Conservation (phyloP, 2,329 filamentous ascomycete species). For the Claviceps pazoutovae region DNA sequence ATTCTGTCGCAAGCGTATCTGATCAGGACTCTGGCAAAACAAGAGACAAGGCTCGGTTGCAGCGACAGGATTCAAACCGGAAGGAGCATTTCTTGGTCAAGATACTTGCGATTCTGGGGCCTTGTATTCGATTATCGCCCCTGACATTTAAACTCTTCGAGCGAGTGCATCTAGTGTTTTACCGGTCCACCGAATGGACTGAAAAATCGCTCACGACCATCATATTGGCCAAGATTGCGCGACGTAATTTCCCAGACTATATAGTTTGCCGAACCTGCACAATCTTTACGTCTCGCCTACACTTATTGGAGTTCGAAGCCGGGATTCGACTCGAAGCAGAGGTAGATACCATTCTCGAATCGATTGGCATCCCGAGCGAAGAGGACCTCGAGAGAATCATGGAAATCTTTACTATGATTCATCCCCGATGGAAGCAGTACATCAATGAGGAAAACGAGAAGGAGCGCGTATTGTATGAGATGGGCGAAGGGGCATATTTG, state of each 20-base stretch:
- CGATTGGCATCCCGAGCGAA: conserved; percentile 54
- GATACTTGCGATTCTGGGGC: conserved; percentile 63
- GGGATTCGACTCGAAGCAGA: conserved; percentile 69
- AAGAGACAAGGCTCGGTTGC: conserved; percentile 8
- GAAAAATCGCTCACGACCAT: conserved; percentile 93
- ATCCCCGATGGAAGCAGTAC: conserved; percentile 66
- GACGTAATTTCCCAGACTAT: conserved; percentile 77
- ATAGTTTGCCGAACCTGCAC: conserved; percentile 80
- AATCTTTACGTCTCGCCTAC: conserved; percentile 65
- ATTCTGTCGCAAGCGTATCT: conserved; percentile 32
- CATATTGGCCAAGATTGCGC: conserved; percentile 80
- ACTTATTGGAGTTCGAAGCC: conserved; percentile 78
- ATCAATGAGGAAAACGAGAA: conserved; percentile 63
- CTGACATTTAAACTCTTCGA: conserved; percentile 71
- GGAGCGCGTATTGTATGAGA: conserved; percentile 64
- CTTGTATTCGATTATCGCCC: conserved; percentile 69
- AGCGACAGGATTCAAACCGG: conserved; percentile 39
- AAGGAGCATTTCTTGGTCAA: conserved; percentile 64
- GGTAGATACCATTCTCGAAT: conserved; percentile 72
- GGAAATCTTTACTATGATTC: conserved; percentile 57
- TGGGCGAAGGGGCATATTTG: conserved; percentile 76
- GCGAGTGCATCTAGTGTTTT: conserved; percentile 89
- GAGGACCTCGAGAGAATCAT: conserved; percentile 54
- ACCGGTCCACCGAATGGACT: conserved; percentile 91
- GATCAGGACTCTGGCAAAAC: conserved; percentile 22